Evolutionary conservation across 305 asterid genomes (phyloP).

Genomic region (Fraxinus latifolia): DNA sequence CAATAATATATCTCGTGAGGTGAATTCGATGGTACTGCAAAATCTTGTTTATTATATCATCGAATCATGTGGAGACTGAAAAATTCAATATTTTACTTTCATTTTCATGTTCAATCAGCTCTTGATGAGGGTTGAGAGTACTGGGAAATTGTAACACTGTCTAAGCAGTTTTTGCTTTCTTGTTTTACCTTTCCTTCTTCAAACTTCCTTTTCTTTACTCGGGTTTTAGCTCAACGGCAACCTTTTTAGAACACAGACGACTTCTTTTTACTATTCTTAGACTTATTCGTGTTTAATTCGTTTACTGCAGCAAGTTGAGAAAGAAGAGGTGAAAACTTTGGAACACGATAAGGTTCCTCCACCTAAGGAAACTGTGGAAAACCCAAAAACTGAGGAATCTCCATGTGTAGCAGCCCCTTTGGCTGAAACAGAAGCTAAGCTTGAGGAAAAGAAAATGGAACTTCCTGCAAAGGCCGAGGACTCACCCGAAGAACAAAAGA

Average conservation of each 20-base stretch:
- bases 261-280: neutral
- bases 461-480: slow-evolving; percentile 33
- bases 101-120: neutral
- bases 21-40: neutral
- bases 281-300: neutral
- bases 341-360: slow-evolving; percentile 37
- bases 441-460: slow-evolving; percentile 32
- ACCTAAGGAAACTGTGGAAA: slow-evolving; percentile 28
- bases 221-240: neutral
- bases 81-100: neutral
- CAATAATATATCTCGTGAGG: neutral
- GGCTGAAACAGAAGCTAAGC: slow-evolving; percentile 32
- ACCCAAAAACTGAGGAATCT: slow-evolving; percentile 32
- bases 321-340: slow-evolving; percentile 40
- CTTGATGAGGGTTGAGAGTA: neutral
- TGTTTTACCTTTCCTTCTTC: neutral
- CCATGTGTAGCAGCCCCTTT: slow-evolving; percentile 20
- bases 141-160: neutral
- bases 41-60: neutral
- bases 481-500: slow-evolving; percentile 28
- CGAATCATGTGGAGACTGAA: neutral
- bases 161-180: neutral
- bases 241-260: neutral
- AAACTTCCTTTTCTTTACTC: neutral
- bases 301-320: slow-evolving; percentile 44